A percentile compares a stretch with the other conserved stretches of the same genome.
Conservation (phyloP, 2,329 filamentous ascomycete species). For the Septoria petroselini region DNA sequence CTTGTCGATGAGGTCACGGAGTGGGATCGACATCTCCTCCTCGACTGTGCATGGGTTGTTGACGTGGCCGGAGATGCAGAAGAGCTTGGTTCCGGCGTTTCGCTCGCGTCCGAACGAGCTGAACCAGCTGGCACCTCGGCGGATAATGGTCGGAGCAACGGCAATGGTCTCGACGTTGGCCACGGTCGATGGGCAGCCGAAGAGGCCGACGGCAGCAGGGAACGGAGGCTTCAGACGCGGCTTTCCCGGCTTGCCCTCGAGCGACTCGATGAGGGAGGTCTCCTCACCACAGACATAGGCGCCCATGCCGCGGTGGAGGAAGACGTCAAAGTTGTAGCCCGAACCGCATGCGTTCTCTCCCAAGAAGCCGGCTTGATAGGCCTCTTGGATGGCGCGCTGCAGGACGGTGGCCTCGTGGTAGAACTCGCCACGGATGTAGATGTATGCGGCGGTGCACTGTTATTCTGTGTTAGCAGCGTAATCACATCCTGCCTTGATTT, state of each 20-base stretch:
- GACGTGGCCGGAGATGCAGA: conserved; percentile 96
- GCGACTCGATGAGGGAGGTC: conserved; percentile 94
- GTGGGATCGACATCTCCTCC: conserved; percentile 98
- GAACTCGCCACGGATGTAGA: conserved; percentile 99
- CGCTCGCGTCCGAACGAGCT: conserved; percentile 89
- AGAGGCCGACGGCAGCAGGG: conserved; percentile 93
- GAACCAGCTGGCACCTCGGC: conserved; percentile 90
- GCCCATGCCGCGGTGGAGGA: conserved; percentile 91
- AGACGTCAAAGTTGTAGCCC: conserved; percentile 97
- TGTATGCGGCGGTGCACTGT: conserved; percentile 86
- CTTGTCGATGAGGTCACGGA: conserved; percentile 94
- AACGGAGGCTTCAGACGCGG: conserved; percentile 98
- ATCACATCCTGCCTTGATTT: no score
- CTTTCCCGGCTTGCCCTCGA: conserved; percentile 98
- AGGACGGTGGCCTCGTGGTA: conserved; percentile 91
- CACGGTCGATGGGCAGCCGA: conserved; percentile 96
- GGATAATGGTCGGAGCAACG: conserved; percentile 91
- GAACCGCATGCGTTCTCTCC: conserved; percentile 97
- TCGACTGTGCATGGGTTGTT: conserved; percentile 98
- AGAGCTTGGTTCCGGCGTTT: conserved; percentile 96
- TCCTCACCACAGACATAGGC: conserved; percentile 98
- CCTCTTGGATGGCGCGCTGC: conserved; percentile 94
- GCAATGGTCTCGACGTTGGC: conserved; percentile 97
- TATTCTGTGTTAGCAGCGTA: background rate
- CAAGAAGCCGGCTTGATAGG: conserved; percentile 89